Conservation (phyloP, 306 rosid species). For the Prunus mongolica region DNA sequence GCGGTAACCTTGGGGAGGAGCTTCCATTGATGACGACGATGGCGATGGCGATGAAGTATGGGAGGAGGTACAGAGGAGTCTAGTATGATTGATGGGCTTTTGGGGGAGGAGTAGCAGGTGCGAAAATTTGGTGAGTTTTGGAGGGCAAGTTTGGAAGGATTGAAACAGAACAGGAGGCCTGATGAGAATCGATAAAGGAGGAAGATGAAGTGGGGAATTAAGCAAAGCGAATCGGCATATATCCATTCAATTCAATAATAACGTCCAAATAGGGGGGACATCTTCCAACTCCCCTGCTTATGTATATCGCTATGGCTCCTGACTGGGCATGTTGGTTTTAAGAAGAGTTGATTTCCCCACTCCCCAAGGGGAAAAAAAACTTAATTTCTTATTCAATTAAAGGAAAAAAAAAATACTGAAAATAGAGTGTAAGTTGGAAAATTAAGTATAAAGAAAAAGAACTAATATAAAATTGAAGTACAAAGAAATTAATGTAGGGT, state of each 20-base stretch:
- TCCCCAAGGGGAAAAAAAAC: too few species aligned
- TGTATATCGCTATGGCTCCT: too few species aligned
- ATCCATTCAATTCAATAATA: conserved; percentile 35
- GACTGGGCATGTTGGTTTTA: too few species aligned
- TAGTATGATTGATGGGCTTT: neutral
- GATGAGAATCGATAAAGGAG: conserved; percentile 8
- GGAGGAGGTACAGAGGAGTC: neutral
- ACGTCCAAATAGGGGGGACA: neutral
- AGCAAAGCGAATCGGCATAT: conserved; percentile 35
- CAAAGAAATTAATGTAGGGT: too few species aligned
- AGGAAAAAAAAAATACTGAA: too few species aligned
- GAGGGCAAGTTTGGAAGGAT: conserved; percentile 5
- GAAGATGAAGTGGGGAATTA: conserved; percentile 8
- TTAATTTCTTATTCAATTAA: too few species aligned
- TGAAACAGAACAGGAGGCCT: neutral
- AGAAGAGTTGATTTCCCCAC: too few species aligned
- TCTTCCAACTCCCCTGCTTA: neutral
- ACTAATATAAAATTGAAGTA: too few species aligned
- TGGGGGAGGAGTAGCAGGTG: conserved; percentile 6
- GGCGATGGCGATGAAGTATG: conserved; percentile 23
- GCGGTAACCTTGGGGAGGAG: conserved; percentile 78
- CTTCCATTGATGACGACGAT: conserved; percentile 56
- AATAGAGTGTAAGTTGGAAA: too few species aligned
- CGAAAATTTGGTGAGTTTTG: conserved; percentile 9
- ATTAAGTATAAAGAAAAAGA: too few species aligned